phyloP scores from a whole-genome alignment of 768 basidiomycete species.

The Scleroderma bovista region DNA sequence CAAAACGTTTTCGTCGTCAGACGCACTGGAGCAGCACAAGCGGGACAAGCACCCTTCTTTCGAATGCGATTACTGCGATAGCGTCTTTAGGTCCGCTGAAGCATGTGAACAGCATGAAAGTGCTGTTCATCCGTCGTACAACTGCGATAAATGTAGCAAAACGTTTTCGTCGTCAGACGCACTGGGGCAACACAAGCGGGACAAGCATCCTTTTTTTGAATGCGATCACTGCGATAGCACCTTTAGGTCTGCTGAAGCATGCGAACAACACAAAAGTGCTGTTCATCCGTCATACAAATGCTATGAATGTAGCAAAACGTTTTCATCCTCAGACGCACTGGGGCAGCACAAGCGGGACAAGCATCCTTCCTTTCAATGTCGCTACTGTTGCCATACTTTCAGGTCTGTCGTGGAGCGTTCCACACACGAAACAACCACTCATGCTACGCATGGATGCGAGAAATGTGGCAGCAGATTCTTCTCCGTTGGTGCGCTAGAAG shows the following conservation, averaged over 20 bases:
- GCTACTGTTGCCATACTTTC: conserved; percentile 8
- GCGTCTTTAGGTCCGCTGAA: conserved; percentile 4
- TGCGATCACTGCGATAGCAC: conserved; percentile 5
- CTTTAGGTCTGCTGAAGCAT: conserved; percentile 6
- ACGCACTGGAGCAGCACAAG: background rate
- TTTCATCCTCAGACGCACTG: background rate
- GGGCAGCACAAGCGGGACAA: background rate
- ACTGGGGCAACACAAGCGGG: background rate
- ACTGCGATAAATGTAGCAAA: conserved; percentile 1
- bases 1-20: background rate
- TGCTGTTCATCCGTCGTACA: conserved; percentile 5
- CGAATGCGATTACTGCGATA: conserved; percentile 7
- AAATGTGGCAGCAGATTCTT: conserved; percentile 1
- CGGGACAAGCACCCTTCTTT: conserved; percentile 3
- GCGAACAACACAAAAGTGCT: conserved; percentile 5
- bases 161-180: background rate
- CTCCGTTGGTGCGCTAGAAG: background rate
- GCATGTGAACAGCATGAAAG: conserved; percentile 10
- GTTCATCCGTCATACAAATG: conserved; percentile 8
- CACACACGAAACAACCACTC: conserved; percentile 9
- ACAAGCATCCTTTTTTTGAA: conserved; percentile 2
- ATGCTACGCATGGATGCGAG: background rate
- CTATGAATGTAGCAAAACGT: background rate
- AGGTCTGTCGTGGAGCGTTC: conserved; percentile 1
- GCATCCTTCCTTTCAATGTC: background rate